phyloP scores from a whole-genome alignment of 805 yeast species.

The Candida silvatica region DNA sequence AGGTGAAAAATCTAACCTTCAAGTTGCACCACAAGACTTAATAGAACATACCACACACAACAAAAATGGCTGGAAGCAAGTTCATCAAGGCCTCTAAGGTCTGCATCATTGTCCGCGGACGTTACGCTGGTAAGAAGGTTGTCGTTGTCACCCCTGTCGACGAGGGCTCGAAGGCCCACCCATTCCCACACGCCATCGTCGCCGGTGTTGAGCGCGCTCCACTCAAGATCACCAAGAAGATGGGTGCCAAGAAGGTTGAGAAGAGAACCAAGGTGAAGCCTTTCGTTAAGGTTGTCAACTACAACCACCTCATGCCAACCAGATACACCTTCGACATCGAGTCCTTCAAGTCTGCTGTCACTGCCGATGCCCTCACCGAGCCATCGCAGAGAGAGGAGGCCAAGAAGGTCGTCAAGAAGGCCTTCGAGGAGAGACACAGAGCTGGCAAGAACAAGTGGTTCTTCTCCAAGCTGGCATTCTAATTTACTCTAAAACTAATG shows the following conservation, averaged over 20 bases:
- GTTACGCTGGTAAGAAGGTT: slow-evolving; percentile 99
- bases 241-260: slow-evolving; percentile 93
- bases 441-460: slow-evolving; percentile 99
- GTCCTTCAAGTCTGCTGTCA: slow-evolving; percentile 81
- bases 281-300: slow-evolving; percentile 97
- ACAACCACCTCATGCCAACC: slow-evolving; percentile 99
- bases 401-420: slow-evolving; percentile 97
- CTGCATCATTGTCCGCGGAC: slow-evolving; percentile 99
- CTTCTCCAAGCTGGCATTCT: slow-evolving; percentile 72
- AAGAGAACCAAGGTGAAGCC: slow-evolving; percentile 99
- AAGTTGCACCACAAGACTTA: too few species aligned
- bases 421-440: slow-evolving; percentile 98
- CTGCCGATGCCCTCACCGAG: slow-evolving; percentile 92
- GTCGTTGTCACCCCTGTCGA: slow-evolving; percentile 98
- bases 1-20: slow-evolving; percentile 3
- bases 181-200: slow-evolving; percentile 98
- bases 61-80: slow-evolving; percentile 91
- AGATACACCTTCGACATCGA: slow-evolving; percentile 98
- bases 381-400: slow-evolving; percentile 99
- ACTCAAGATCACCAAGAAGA: slow-evolving; percentile 88
- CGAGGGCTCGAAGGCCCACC: slow-evolving; percentile 97
- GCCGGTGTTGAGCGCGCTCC: slow-evolving; percentile 99
- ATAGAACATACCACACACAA: slow-evolving; percentile 9
- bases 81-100: slow-evolving; percentile 99
- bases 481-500: slow-evolving; percentile 15